Percentiles rank a stretch among this genome's conserved stretches.
Conservation (phyloP, 352 stramenopile species). For the Phytophthora pseudosyringae region DNA sequence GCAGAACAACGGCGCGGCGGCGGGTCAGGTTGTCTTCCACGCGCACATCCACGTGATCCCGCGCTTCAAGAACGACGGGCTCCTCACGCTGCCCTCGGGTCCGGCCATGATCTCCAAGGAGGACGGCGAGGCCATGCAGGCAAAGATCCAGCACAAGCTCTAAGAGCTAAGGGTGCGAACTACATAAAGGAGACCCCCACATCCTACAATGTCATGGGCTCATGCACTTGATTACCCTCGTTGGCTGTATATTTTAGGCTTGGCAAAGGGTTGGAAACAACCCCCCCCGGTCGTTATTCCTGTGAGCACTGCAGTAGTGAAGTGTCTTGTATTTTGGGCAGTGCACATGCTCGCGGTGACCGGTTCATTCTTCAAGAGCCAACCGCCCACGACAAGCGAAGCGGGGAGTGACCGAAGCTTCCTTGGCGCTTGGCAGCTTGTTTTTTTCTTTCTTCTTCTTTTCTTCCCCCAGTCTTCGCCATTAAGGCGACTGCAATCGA, state of each 20-base stretch:
- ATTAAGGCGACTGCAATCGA: slow-evolving; percentile 10
- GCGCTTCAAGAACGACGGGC: slow-evolving; percentile 64
- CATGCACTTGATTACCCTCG: slow-evolving; percentile 7
- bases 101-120: slow-evolving; percentile 71
- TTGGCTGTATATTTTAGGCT: slow-evolving; percentile 30
- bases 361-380: slow-evolving; percentile 32
- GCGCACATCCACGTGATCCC: slow-evolving; percentile 85
- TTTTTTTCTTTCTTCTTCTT: too few species aligned
- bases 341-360: background rate
- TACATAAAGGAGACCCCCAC: too few species aligned
- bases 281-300: slow-evolving; percentile 22
- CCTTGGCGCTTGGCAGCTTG: background rate
- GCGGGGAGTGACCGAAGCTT: slow-evolving; percentile 1
- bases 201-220: background rate
- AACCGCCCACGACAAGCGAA: slow-evolving; percentile 22
- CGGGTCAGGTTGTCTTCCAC: slow-evolving; percentile 82
- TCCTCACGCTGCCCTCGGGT: slow-evolving; percentile 62
- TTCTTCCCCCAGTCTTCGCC: background rate
- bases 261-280: slow-evolving; percentile 7
- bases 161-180: too few species aligned
- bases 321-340: background rate
- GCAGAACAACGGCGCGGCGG: slow-evolving; percentile 77
- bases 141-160: slow-evolving; percentile 82
- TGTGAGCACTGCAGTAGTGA: slow-evolving; percentile 1
- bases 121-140: slow-evolving; percentile 60